Percentiles rank a stretch among this genome's conserved stretches.
Conservation (phyloP, 495 filamentous ascomycete genomes). For the Usnea hakonensis region DNA sequence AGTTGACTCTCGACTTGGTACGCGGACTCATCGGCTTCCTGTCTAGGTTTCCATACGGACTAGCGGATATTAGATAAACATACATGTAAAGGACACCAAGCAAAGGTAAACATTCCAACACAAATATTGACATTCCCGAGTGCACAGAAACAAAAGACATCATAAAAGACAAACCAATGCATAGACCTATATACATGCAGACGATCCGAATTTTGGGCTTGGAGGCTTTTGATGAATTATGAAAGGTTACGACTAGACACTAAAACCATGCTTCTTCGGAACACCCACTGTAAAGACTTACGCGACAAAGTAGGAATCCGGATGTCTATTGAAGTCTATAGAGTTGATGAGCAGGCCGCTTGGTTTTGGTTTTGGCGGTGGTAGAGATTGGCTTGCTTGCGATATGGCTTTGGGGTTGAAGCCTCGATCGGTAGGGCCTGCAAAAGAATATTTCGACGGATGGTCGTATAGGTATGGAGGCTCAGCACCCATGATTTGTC, state of each 20-base stretch:
- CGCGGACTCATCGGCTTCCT: conserved; percentile 60
- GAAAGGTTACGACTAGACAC: not conserved
- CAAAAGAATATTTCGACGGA: conserved; percentile 41
- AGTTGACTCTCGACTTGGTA: conserved; percentile 62
- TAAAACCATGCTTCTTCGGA: not conserved
- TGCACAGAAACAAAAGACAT: not conserved
- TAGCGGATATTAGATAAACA: conserved; percentile 5
- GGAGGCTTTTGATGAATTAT: not conserved
- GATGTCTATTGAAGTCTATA: conserved; percentile 62
- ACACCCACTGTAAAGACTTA: conserved; percentile 34
- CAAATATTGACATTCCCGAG: not conserved
- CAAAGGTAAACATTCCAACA: not conserved
- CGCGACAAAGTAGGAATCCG: conserved; percentile 49
- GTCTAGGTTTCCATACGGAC: conserved; percentile 43
- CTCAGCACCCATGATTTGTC: conserved; percentile 47
- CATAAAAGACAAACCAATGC: not conserved
- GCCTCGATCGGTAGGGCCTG: conserved; percentile 43
- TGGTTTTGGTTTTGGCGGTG: conserved; percentile 50
- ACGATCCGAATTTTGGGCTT: not conserved
- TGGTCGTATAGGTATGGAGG: conserved; percentile 73
- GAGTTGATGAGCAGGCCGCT: conserved; percentile 63
- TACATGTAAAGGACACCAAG: not conserved
- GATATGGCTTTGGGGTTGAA: conserved; percentile 84
- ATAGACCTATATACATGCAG: not conserved
- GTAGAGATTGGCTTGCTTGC: conserved; percentile 56